Evolutionary conservation across 2,329 filamentous ascomycete genomes (phyloP).

Genomic region (Paraphaeosphaeria sporulosa): DNA sequence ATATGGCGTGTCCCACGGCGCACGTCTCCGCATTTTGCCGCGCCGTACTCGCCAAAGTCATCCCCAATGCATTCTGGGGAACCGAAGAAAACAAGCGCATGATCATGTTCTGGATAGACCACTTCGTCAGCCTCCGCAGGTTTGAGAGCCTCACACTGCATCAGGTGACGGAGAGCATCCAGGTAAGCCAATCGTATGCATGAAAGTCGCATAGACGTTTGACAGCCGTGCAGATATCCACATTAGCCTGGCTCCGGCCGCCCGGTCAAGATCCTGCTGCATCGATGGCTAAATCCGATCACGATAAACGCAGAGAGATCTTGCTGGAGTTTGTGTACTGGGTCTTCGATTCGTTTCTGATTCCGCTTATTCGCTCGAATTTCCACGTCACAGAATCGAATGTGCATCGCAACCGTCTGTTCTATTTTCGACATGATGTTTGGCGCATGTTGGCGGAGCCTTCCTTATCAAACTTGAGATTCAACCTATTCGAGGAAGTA

Average conservation of each 20-base stretch:
- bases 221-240: conserved; percentile 62
- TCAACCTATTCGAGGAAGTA: conserved; percentile 81
- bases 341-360: conserved; percentile 87
- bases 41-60: conserved; percentile 73
- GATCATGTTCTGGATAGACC: conserved; percentile 74
- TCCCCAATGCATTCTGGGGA: conserved; percentile 82
- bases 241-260: conserved; percentile 76
- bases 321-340: conserved; percentile 90
- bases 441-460: conserved; percentile 83
- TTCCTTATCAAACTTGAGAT: conserved; percentile 71
- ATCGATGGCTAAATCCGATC: conserved; percentile 75
- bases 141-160: conserved; percentile 85
- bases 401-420: conserved; percentile 78
- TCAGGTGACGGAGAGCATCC: conserved; percentile 76
- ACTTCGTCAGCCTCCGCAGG: conserved; percentile 77
- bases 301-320: conserved; percentile 77
- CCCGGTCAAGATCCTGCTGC: conserved; percentile 52
- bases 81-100: conserved; percentile 67
- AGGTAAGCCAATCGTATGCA: conserved; percentile 58
- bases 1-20: conserved; percentile 71
- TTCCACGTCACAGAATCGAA: conserved; percentile 96
- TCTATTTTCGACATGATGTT: conserved; percentile 94
- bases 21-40: conserved; percentile 88
- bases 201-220: conserved; percentile 7
- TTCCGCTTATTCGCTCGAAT: conserved; percentile 84